A percentile compares a stretch with the other conserved stretches of the same genome.
phyloP scores from a whole-genome alignment of 176 grass and related monocot genomes.

The Elymus sibiricus region DNA sequence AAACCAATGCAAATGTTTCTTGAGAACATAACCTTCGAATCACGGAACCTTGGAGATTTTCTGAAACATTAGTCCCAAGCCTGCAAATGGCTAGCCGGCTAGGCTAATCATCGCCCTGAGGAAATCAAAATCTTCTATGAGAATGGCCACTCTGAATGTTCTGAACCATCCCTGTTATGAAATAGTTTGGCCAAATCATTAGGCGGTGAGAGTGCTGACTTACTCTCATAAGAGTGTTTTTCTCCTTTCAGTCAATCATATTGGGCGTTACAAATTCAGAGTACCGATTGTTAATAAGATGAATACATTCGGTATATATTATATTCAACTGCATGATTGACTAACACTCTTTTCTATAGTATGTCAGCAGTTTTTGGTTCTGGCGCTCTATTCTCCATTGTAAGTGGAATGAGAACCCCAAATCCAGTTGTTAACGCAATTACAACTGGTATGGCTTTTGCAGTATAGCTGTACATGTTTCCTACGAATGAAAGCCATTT shows the following conservation, averaged over 20 bases:
- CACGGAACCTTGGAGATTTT: neutral
- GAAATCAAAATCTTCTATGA: neutral
- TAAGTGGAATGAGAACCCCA: slow-evolving; percentile 53
- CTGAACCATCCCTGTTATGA: neutral
- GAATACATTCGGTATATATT: neutral
- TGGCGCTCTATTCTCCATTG: slow-evolving; percentile 91
- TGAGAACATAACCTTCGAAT: neutral
- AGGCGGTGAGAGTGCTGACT: neutral
- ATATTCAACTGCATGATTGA: neutral
- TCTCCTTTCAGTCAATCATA: neutral
- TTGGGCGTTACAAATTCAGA: neutral
- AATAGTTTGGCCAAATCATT: neutral
- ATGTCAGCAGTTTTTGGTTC: slow-evolving; percentile 94
- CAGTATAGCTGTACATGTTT: slow-evolving; percentile 36
- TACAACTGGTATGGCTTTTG: slow-evolving; percentile 81
- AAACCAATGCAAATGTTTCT: neutral
- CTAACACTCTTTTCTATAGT: slow-evolving; percentile 40
- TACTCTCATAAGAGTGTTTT: neutral
- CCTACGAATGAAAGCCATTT: neutral
- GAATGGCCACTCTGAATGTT: neutral
- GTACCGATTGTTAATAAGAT: slow-evolving; percentile 12
- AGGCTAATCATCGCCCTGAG: neutral
- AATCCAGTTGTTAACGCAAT: slow-evolving; percentile 85
- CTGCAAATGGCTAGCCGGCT: neutral
- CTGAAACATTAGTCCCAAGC: neutral